Conservation (phyloP, 2,329 filamentous ascomycete species). For the Paramyrothecium roridum region DNA sequence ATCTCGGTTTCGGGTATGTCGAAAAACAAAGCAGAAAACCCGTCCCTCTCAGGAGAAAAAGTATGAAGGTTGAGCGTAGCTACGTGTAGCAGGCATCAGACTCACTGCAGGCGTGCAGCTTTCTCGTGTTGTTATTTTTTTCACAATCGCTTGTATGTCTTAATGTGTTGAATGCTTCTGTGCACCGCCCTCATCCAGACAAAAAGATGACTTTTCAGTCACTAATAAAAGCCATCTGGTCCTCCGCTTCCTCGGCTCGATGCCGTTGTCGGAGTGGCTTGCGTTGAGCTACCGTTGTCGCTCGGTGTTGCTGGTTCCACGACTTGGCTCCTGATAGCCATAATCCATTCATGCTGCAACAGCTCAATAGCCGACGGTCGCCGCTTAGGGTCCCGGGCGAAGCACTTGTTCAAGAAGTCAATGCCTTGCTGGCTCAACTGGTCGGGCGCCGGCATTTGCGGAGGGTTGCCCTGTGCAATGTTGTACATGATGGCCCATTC, state of each 20-base stretch:
- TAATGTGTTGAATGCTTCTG: too few relatives aligned
- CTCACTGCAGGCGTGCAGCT: too few relatives aligned
- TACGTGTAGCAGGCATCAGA: too few relatives aligned
- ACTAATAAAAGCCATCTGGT: slow-evolving; percentile 26
- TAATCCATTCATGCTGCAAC: slow-evolving; percentile 90
- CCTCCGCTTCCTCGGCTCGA: slow-evolving; percentile 25
- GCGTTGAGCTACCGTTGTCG: slow-evolving; percentile 43
- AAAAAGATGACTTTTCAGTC: not conserved
- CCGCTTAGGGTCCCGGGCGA: slow-evolving; percentile 76
- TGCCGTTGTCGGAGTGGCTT: slow-evolving; percentile 28
- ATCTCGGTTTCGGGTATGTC: not conserved
- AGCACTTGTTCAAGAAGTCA: slow-evolving; percentile 85
- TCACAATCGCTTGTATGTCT: too few relatives aligned
- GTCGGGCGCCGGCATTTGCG: slow-evolving; percentile 75
- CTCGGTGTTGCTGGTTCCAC: slow-evolving; percentile 63
- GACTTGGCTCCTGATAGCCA: slow-evolving; percentile 61
- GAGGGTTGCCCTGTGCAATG: slow-evolving; percentile 94
- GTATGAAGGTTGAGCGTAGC: not conserved
- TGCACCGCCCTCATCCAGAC: too few relatives aligned
- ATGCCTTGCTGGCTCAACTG: slow-evolving; percentile 82
- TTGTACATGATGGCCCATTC: slow-evolving; percentile 99
- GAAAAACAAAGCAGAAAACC: not conserved
- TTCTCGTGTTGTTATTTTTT: too few relatives aligned
- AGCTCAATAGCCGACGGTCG: slow-evolving; percentile 82
- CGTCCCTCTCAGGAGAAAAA: not conserved